Evolutionary conservation across 2,329 filamentous ascomycete species (phyloP).

Genomic region (Colletotrichum nymphaeae): DNA sequence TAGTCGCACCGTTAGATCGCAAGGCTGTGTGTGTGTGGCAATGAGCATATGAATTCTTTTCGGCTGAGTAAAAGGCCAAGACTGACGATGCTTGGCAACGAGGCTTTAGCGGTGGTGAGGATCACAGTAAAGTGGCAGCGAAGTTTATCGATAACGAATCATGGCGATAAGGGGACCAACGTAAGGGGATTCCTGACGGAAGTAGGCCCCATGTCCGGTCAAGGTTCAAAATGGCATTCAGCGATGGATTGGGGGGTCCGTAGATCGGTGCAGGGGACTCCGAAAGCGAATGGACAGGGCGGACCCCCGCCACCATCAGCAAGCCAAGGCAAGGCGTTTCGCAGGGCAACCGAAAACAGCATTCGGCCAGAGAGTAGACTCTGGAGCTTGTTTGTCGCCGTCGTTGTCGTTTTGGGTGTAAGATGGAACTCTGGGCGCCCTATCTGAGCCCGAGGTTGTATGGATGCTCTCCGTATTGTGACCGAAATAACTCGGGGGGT

Average conservation of each 20-base stretch:
- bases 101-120: background rate
- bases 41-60: background rate
- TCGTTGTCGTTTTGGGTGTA: background rate
- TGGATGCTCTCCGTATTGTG: background rate
- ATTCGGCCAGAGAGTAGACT: background rate
- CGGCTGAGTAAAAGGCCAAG: background rate
- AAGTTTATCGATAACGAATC: slow-evolving; percentile 5
- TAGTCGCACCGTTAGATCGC: background rate
- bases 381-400: slow-evolving; percentile 20
- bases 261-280: slow-evolving; percentile 31
- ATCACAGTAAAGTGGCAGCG: background rate
- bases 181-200: background rate
- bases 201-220: slow-evolving; percentile 5
- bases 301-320: slow-evolving; percentile 7
- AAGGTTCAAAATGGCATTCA: slow-evolving; percentile 11
- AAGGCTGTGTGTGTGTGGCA: background rate
- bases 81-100: background rate
- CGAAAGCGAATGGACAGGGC: slow-evolving; percentile 20
- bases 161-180: background rate
- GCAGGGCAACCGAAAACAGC: slow-evolving; percentile 32
- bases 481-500: background rate
- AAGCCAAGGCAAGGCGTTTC: slow-evolving; percentile 33
- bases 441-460: background rate
- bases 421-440: background rate
- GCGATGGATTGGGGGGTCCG: slow-evolving; percentile 23